phyloP scores from a whole-genome alignment of 139 green algal genomes.

The Chlorella sp. region DNA sequence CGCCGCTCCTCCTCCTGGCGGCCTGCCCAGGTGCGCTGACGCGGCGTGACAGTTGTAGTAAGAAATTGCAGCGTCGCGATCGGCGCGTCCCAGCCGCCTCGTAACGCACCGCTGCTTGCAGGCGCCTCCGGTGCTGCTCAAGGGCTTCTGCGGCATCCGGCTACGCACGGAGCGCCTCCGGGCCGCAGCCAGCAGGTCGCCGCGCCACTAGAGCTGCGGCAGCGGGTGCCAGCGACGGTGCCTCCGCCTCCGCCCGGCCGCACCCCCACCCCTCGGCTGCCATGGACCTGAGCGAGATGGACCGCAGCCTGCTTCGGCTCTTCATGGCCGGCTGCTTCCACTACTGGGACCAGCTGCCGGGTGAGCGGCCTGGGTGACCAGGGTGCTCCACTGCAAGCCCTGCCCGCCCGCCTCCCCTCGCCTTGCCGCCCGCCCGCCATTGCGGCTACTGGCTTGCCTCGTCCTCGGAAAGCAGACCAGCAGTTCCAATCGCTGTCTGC shows the following conservation, averaged over 20 bases:
- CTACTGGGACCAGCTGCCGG: conserved; percentile 45
- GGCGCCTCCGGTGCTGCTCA: not conserved
- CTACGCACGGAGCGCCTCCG: not conserved
- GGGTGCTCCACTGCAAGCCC: no score
- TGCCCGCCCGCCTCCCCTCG: not conserved
- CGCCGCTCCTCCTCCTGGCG: no score
- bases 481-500: not conserved
- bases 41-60: no score
- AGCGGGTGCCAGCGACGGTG: not conserved
- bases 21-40: no score
- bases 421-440: no score
- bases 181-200: not conserved
- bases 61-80: no score
- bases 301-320: conserved; percentile 37
- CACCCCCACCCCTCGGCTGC: not conserved
- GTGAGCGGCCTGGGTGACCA: not conserved
- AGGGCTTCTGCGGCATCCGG: not conserved
- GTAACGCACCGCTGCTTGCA: no score
- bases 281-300: conserved; percentile 22
- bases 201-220: not conserved
- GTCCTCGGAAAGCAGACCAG: no score
- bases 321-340: conserved; percentile 52
- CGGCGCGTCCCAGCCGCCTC: no score
- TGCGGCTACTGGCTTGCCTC: no score
- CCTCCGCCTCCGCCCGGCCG: not conserved